Conservation (phyloP, 805 yeast species). For the Ogataea nitratoaversa region DNA sequence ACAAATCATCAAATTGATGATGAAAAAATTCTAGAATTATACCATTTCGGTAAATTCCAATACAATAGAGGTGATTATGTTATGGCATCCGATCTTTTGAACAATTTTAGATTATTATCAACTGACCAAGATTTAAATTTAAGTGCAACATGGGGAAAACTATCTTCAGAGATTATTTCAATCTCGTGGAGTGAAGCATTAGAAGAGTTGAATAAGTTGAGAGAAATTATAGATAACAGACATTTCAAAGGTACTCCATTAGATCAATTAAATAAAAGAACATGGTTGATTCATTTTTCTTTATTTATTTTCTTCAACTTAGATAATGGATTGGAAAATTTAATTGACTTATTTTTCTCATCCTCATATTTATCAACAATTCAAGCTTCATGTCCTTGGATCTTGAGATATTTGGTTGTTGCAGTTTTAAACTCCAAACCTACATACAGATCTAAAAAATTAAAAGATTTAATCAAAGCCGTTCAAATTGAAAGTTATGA, state of each 20-base stretch:
- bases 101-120: slow-evolving; percentile 53
- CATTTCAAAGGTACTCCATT: slow-evolving; percentile 46
- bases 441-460: slow-evolving; percentile 42
- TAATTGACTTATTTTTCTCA: slow-evolving; percentile 54
- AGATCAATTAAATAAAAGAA: slow-evolving; percentile 56
- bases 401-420: slow-evolving; percentile 58
- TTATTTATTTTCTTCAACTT: slow-evolving; percentile 57
- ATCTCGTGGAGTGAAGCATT: slow-evolving; percentile 49
- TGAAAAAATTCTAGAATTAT: slow-evolving; percentile 45
- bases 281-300: slow-evolving; percentile 70
- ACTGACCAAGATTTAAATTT: slow-evolving; percentile 45
- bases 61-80: slow-evolving; percentile 61
- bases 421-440: slow-evolving; percentile 44
- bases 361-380: slow-evolving; percentile 61
- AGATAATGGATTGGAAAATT: slow-evolving; percentile 47
- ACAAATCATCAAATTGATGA: slow-evolving; percentile 43
- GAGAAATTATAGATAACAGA: slow-evolving; percentile 57
- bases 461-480: slow-evolving; percentile 54
- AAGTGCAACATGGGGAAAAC: slow-evolving; percentile 65
- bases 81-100: slow-evolving; percentile 54
- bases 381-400: slow-evolving; percentile 72
- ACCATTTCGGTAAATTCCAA: slow-evolving; percentile 58
- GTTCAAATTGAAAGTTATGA: slow-evolving; percentile 62
- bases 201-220: slow-evolving; percentile 49
- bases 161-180: slow-evolving; percentile 56